Base-by-base conservation (phyloP, 2,329 filamentous ascomycete genomes). In the Drechslerella coelobrocha region DNA sequence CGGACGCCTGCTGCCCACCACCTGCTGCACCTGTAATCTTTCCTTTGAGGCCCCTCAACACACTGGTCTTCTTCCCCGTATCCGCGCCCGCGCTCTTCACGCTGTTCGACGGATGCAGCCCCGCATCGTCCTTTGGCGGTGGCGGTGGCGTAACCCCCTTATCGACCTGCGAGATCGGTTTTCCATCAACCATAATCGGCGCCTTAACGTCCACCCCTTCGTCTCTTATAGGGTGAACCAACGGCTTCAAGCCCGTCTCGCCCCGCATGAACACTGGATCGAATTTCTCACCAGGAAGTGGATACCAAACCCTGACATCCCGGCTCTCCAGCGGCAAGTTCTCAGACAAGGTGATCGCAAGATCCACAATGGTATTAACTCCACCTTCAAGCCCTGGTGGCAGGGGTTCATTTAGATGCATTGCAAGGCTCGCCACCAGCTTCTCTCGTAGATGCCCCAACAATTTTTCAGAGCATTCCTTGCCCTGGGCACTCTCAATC, bases 261-360 rank as follows among this genome's bases (percentile, higher is more conserved):
- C 91, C 81, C 76, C 96, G 95, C 92, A 97, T 97, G 73, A 90
- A 83, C 2, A 88, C 84, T 1, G 86, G 81, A 71, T 88, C 83
- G 63, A 97, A 83, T 43, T 83, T 78, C 47, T 89, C 85, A 45
- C 90, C 90, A 0, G 94, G 93, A 63, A 88, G 81, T 56, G 92
- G 92, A 77, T 96, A 97, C 72, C 89, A 86, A 71, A 99, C 89
- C 45, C 87, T 87, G 14, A 99, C 90, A 76, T 97, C 94, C 73
- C 94, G 86, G 75, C 91, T 94, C 79, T 99, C 94, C 39, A 96
- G 81, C 0, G 94, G 93, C 48, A 97, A 81, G 78, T 97, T 95
- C 66, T 88, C 85, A 0, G 90, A 87, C 73, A 99, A 92, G 71
- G 88, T 89, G 27, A 97, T 85, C 0, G 92, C 91, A 54, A 97